Base-by-base conservation (phyloP, 352 stramenopile species). In the Phytophthora nicotianae region DNA sequence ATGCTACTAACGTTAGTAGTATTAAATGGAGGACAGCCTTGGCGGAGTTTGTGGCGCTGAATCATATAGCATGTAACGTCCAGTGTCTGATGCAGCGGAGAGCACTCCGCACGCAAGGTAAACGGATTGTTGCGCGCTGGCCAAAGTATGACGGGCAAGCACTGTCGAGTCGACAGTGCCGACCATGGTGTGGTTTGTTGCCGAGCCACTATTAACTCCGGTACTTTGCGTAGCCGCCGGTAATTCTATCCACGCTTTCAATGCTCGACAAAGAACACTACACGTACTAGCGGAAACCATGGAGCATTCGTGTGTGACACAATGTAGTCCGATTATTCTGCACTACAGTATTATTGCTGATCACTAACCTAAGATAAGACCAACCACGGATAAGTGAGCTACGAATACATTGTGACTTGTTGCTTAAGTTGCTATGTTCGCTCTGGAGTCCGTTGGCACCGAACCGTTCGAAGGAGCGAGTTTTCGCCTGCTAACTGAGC, bases 401-500 rank as follows among this genome's bases (percentile, higher is more conserved):
- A 51, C 8, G 24, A 29, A 1, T 45, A 17, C 46, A 27, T 53
- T 53, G 27, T 19, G 26, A 42, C 47, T 42, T n/a, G n/a, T n/a
- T n/a, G n/a, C n/a, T n/a, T n/a, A n/a, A n/a, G 47, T 53, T 53
- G 27, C 14, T 2, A 14, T 42, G 5, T 1, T 42, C 47, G 27
- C 26, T 14, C 29, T 14, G 42, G 42, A 35, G 16, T 37, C 24
- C 45, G 26, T 37, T 52, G 46, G 16, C 45, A 2, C 26, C 17
- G 17, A 47, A 38, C 32, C 32, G 32, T 38, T 38, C 24, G 24
- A 29, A 29, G 2, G 7, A 7, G 4, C 32, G 32, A 38, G 32
- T 81, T 79, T 5, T 84, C 68, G 16, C 71, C 70, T 5, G 66
- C 65, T 14, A 93, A 24, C 16, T 73, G 58, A 5, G 82, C 83